phyloP scores from a whole-genome alignment of 179 eudicot genomes.

The Spergularia azorica region DNA sequence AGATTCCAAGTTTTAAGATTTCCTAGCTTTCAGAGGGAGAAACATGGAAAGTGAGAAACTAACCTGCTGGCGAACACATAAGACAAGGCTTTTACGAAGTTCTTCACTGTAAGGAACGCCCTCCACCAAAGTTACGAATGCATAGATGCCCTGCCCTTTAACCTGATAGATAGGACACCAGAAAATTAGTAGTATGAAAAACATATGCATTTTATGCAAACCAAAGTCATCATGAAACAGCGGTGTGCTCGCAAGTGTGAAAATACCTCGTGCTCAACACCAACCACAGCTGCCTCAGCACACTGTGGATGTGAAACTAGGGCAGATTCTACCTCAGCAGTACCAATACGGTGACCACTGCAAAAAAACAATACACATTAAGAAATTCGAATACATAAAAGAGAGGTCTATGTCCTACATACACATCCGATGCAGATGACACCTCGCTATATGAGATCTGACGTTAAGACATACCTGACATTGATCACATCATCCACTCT shows the following conservation, averaged over 20 bases:
- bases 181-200: not conserved
- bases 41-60: slow-evolving; percentile 7
- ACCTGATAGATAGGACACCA: slow-evolving; percentile 44
- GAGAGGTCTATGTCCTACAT: not conserved
- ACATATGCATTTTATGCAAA: not conserved
- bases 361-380: not conserved
- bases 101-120: slow-evolving; percentile 92
- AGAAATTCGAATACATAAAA: slow-evolving; percentile 8
- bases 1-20: not conserved
- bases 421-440: not conserved
- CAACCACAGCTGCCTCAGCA: slow-evolving; percentile 99
- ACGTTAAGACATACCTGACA: slow-evolving; percentile 62
- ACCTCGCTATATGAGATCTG: not conserved
- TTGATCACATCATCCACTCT: slow-evolving; percentile 99
- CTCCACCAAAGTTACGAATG: slow-evolving; percentile 89
- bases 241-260: not conserved
- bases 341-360: slow-evolving; percentile 99
- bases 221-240: not conserved
- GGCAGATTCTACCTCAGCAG: slow-evolving; percentile 99
- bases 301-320: slow-evolving; percentile 94
- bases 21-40: not conserved
- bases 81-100: slow-evolving; percentile 77
- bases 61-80: slow-evolving; percentile 82
- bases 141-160: slow-evolving; percentile 96
- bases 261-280: slow-evolving; percentile 93